Percentiles rank a stretch among this genome's conserved stretches.
phyloP scores from a whole-genome alignment of 257 asterid species.

The Lycium barbarum region DNA sequence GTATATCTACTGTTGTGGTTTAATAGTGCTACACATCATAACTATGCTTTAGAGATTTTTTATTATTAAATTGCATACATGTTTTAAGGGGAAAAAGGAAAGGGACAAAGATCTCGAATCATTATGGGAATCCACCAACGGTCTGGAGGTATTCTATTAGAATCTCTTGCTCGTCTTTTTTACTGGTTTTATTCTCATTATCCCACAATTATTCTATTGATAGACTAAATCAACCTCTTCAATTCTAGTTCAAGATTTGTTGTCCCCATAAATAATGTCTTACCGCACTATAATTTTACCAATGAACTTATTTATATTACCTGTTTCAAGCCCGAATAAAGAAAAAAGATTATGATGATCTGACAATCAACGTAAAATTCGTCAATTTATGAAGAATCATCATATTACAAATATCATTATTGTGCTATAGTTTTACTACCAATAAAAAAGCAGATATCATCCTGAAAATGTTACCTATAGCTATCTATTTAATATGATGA shows the following conservation, averaged over 20 bases:
- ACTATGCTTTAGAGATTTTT: background rate
- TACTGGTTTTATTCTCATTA: too few relatives aligned
- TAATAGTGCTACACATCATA: background rate
- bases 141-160: background rate
- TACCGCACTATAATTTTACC: background rate
- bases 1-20: background rate
- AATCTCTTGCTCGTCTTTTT: background rate
- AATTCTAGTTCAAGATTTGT: background rate
- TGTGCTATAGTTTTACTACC: too few relatives aligned
- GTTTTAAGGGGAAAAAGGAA: background rate
- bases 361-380: too few relatives aligned
- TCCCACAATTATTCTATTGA: too few relatives aligned
- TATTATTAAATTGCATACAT: background rate
- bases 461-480: too few relatives aligned
- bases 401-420: too few relatives aligned
- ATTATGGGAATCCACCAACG: slow-evolving; percentile 22
- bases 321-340: too few relatives aligned
- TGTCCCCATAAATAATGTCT: background rate
- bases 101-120: slow-evolving; percentile 16
- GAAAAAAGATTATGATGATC: too few relatives aligned
- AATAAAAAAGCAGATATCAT: too few relatives aligned
- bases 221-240: background rate
- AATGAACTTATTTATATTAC: too few relatives aligned
- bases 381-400: too few relatives aligned
- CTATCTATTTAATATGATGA: background rate